Conservation (phyloP, 179 eudicot genomes). For the Kewa caespitosa region DNA sequence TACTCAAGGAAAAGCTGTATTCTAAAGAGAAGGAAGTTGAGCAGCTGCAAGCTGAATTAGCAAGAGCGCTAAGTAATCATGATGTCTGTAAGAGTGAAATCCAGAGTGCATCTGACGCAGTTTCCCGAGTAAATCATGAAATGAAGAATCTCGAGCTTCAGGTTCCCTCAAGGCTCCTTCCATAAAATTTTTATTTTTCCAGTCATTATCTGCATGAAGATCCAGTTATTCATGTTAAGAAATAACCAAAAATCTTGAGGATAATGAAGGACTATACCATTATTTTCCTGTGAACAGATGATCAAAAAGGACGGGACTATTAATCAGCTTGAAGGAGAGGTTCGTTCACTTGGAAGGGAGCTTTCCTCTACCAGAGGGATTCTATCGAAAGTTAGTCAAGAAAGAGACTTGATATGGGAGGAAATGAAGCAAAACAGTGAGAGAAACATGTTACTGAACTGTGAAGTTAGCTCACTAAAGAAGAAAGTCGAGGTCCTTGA, state of each 20-base stretch:
- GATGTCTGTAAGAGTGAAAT: constrained; percentile 64
- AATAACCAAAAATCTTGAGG: too few species aligned
- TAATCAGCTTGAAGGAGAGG: constrained; percentile 31
- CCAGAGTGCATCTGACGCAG: constrained; percentile 60
- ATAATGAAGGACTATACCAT: not conserved
- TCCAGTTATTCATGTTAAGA: too few species aligned
- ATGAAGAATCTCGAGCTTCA: constrained; percentile 82
- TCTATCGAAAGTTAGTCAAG: constrained; percentile 36
- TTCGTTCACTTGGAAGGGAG: constrained; percentile 25
- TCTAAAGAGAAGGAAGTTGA: constrained; percentile 64
- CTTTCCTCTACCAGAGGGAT: constrained; percentile 25
- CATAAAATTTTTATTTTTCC: not conserved
- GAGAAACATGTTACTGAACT: constrained; percentile 38
- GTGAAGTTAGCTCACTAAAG: constrained; percentile 31
- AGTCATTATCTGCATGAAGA: not conserved
- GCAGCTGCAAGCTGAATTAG: constrained; percentile 68
- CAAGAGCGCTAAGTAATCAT: constrained; percentile 58
- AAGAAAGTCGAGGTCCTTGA: constrained; percentile 37
- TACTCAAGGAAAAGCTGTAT: constrained; percentile 61
- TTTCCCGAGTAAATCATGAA: constrained; percentile 69
- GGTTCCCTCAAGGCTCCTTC: constrained; percentile 33
- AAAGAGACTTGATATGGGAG: constrained; percentile 42
- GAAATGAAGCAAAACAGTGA: constrained; percentile 39
- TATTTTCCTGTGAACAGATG: constrained; percentile 22
- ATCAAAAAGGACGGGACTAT: constrained; percentile 32